phyloP scores from a whole-genome alignment of 2,329 filamentous ascomycete species.

The Davidsoniella neocaledoniae region DNA sequence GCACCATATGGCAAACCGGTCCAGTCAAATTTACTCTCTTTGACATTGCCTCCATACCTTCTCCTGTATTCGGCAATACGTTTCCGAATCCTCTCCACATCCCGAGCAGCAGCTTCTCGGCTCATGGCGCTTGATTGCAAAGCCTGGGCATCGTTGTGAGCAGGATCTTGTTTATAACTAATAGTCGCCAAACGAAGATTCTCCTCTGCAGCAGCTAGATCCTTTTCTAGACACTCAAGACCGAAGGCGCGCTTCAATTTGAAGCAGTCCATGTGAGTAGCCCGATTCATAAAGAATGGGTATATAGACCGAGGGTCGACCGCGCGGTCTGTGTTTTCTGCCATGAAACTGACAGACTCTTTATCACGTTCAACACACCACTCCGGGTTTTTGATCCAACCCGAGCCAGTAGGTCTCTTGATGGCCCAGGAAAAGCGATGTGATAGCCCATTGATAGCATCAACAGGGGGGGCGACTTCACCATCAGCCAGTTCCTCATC shows the following conservation, averaged over 20 bases:
- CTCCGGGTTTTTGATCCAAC: background rate
- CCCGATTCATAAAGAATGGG: background rate
- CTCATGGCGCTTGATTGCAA: background rate
- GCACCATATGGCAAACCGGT: too few relatives aligned
- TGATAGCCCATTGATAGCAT: background rate
- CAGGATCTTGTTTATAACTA: too few relatives aligned
- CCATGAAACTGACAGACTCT: background rate
- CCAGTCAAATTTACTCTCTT: too few relatives aligned
- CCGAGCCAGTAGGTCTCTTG: background rate
- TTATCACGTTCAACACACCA: constrained; percentile 1
- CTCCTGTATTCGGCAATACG: too few relatives aligned
- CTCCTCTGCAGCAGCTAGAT: too few relatives aligned
- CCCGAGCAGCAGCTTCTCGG: background rate
- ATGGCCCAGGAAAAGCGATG: background rate
- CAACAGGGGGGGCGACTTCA: too few relatives aligned
- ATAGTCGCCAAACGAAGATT: too few relatives aligned
- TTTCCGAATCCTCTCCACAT: too few relatives aligned
- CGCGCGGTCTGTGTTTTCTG: background rate
- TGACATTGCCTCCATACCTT: too few relatives aligned
- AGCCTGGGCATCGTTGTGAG: background rate
- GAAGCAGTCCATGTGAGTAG: background rate
- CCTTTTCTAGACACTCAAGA: too few relatives aligned
- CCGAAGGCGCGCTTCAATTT: too few relatives aligned
- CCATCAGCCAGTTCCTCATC: too few relatives aligned
- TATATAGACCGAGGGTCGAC: constrained; percentile 10